phyloP scores from a whole-genome alignment of 768 basidiomycete genomes.

The Stropharia rugosoannulata region DNA sequence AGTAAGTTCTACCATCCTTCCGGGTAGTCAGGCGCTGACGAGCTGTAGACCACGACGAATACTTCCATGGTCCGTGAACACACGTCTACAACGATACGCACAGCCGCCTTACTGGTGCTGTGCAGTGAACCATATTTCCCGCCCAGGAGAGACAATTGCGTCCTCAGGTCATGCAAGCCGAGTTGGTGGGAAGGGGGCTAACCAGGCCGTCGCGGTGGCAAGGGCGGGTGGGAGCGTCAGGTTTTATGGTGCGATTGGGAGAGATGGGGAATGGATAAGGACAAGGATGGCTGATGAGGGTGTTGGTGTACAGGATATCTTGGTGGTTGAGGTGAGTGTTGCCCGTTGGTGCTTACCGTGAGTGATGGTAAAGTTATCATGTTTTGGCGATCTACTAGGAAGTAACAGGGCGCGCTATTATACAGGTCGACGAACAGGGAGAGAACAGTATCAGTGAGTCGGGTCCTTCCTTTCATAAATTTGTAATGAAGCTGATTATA shows the following conservation, averaged over 20 bases:
- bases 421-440: conserved; percentile 55
- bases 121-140: conserved; percentile 50
- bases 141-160: conserved; percentile 61
- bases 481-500: neutral
- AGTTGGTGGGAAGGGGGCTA: conserved; percentile 63
- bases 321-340: conserved; percentile 35
- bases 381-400: conserved; percentile 31
- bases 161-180: conserved; percentile 47
- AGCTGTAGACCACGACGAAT: conserved; percentile 52
- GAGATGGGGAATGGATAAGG: conserved; percentile 50
- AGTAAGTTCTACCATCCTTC: conserved; percentile 31
- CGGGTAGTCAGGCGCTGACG: neutral
- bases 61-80: conserved; percentile 44
- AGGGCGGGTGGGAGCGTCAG: conserved; percentile 47
- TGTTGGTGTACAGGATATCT: conserved; percentile 37
- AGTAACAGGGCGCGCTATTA: conserved; percentile 58
- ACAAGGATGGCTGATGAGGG: conserved; percentile 38
- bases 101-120: neutral
- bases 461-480: neutral
- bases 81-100: neutral
- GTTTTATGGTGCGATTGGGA: conserved; percentile 53
- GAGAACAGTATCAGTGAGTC: conserved; percentile 65
- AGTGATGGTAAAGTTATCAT: neutral
- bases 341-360: neutral
- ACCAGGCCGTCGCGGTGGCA: conserved; percentile 59